These are phyloP conservation scores for Sinapis alba DNA, from an alignment of 441 rosid species.

Conservation along the genomic window DNA sequence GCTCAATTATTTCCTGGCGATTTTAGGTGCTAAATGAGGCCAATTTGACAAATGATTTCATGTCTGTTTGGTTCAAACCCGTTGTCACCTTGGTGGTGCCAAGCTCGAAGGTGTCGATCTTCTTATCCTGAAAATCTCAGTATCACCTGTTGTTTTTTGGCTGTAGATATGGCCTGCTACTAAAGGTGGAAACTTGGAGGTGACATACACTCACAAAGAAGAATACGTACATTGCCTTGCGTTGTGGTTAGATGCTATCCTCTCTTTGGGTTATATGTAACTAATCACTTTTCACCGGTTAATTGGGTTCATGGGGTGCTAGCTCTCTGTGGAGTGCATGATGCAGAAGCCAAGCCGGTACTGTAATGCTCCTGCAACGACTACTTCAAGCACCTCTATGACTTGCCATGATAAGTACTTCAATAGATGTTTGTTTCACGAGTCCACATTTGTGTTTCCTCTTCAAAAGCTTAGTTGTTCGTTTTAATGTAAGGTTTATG, in stretches of 20 bases:
- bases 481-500: constrained; percentile 47
- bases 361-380: constrained; percentile 14
- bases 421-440: neutral
- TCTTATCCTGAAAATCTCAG: neutral
- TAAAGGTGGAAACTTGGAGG: constrained; percentile 83
- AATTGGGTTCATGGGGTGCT: constrained; percentile 1
- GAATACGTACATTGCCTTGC: constrained; percentile 55
- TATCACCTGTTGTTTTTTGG: neutral
- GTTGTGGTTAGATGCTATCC: neutral
- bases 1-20: neutral
- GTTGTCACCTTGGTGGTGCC: constrained; percentile 92
- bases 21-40: constrained; percentile 86
- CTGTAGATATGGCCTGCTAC: constrained; percentile 81
- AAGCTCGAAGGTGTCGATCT: constrained; percentile 77
- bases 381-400: constrained; percentile 65
- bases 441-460: neutral
- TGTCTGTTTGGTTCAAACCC: constrained; percentile 74
- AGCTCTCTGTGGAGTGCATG: neutral
- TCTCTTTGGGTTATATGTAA: neutral
- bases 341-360: neutral
- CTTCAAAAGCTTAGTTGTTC: neutral
- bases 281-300: neutral
- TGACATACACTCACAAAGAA: constrained; percentile 57
- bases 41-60: constrained; percentile 76
- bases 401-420: constrained; percentile 82